These are phyloP conservation scores for Warburgia ugandensis DNA, from an alignment of 164 flowering plant species.

Conservation along the genomic window DNA sequence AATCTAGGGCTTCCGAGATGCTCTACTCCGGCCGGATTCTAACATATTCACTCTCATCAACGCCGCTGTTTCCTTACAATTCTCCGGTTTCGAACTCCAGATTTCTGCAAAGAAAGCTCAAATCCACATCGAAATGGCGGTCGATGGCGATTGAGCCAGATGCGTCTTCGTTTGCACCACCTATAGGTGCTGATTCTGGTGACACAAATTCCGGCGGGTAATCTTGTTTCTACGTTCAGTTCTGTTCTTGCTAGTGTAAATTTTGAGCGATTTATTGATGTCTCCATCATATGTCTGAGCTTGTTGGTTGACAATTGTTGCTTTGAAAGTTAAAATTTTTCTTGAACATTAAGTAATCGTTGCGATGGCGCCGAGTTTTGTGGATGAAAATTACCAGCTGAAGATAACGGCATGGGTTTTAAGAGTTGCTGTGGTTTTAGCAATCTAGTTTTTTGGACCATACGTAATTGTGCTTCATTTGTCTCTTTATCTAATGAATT, in stretches of 20 bases:
- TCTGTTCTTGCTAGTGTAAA: not conserved
- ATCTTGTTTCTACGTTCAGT: not conserved
- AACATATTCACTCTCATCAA: conserved; percentile 20
- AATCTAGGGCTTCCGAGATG: conserved; percentile 24
- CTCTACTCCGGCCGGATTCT: conserved; percentile 33
- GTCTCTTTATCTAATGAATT: too few relatives aligned
- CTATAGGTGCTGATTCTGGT: conserved; percentile 35
- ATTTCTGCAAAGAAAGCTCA: conserved; percentile 11
- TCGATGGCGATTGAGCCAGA: conserved; percentile 40
- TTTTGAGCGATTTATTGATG: not conserved
- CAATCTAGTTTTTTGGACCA: too few relatives aligned
- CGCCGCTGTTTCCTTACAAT: conserved; percentile 11
- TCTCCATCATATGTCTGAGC: not conserved
- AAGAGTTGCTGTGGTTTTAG: too few relatives aligned
- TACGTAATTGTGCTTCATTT: too few relatives aligned
- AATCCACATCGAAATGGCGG: conserved; percentile 26
- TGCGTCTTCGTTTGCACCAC: conserved; percentile 33
- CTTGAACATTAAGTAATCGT: too few relatives aligned
- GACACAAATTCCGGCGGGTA: conserved; percentile 36
- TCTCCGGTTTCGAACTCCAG: conserved; percentile 10
- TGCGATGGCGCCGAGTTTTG: too few relatives aligned
- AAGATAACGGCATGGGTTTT: too few relatives aligned
- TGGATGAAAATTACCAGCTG: too few relatives aligned
- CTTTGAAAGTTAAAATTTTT: too few relatives aligned
- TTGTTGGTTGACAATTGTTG: too few relatives aligned